A percentile compares a stretch with the other conserved stretches of the same genome.
These are phyloP conservation scores for Helotiales sp. DNA, from an alignment of 2,329 filamentous ascomycete species.

Conservation along the genomic window DNA sequence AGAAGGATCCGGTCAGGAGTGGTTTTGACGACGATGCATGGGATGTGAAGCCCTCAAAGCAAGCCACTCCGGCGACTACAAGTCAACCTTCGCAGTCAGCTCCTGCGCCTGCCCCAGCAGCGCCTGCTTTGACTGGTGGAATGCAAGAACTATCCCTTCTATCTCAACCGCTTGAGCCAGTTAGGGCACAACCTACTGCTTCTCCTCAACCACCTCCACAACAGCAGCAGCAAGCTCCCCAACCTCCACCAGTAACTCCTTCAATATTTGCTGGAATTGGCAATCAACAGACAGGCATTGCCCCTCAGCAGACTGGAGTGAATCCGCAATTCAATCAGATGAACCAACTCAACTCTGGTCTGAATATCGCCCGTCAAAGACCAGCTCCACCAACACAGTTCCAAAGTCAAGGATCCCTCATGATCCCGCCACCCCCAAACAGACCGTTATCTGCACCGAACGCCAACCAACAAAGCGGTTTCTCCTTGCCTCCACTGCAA, in stretches of 20 bases:
- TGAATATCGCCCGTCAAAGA: slow-evolving; percentile 61
- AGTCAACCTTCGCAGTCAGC: slow-evolving; percentile 40
- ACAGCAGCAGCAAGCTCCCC: slow-evolving; percentile 38
- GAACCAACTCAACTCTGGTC: slow-evolving; percentile 40
- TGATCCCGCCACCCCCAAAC: slow-evolving; percentile 73
- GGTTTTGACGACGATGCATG: slow-evolving; percentile 97
- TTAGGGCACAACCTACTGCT: slow-evolving; percentile 38
- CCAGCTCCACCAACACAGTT: slow-evolving; percentile 69
- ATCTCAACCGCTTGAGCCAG: slow-evolving; percentile 57
- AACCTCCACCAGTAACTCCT: slow-evolving; percentile 52
- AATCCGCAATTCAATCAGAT: slow-evolving; percentile 38
- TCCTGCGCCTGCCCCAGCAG: slow-evolving; percentile 40
- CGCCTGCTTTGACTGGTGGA: slow-evolving; percentile 64
- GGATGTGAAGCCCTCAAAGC: slow-evolving; percentile 85
- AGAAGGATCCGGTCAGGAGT: slow-evolving; percentile 48
- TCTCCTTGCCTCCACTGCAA: slow-evolving; percentile 73
- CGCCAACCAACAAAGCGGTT: slow-evolving; percentile 71
- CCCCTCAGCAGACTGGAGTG: slow-evolving; percentile 26
- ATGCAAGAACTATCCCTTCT: slow-evolving; percentile 69
- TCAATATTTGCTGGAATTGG: slow-evolving; percentile 55
- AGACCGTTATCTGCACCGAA: slow-evolving; percentile 86
- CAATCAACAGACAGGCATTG: slow-evolving; percentile 48
- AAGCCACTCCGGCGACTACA: slow-evolving; percentile 41
- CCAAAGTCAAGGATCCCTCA: slow-evolving; percentile 58
- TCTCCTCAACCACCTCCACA: slow-evolving; percentile 30